Base-by-base conservation (phyloP, 345 rosid species). In the Citrus maxima region DNA sequence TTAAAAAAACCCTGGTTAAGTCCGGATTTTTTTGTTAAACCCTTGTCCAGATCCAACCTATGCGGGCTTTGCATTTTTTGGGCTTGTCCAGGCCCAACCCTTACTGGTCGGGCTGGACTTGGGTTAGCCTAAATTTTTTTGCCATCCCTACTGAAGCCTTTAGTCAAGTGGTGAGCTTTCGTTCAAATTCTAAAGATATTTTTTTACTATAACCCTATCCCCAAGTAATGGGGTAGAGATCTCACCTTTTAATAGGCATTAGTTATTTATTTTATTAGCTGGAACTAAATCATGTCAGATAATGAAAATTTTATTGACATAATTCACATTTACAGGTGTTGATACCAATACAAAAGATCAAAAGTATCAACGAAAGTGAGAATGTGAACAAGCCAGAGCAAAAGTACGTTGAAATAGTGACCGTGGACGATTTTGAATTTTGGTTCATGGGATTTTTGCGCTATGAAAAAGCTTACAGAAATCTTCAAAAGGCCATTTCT, bases 361-460 rank as follows among this genome's bases (percentile, higher is more conserved):
- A 78, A 65, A 42, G 60, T 3, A 80, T 37, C 49, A 59, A 78
- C 62, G 51, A 67, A 28, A 82, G 83, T 4, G 82, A 78, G 74
- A 87, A 84, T 28, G 80, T 80, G 78, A 69, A 82, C 73, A 84
- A 84, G 67, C 85, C 90, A 8, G 70, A 76, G 9, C 77, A 85
- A 78, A 87, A 85, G 77, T 85, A 74, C 77, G 74, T 85, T 38
- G 73, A 59, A 77, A 73, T 87, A 22, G 79, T 78, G 21, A 85
- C 88, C 0, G 77, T 76, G n/a, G 88, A 82, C 37, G 77, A 84
- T 32, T 82, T 72, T 64, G 86, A 85, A 28, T 85, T 87, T 72
- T 84, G 85, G 88, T 85, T 87, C 38, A 74, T 85, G 87, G 88
- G 88, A 1, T 85, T 87, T 70, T 35, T 87, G 49, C 80, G 85